phyloP scores from a whole-genome alignment of 202 grass and related monocot species.

The Eragrostis tef region DNA sequence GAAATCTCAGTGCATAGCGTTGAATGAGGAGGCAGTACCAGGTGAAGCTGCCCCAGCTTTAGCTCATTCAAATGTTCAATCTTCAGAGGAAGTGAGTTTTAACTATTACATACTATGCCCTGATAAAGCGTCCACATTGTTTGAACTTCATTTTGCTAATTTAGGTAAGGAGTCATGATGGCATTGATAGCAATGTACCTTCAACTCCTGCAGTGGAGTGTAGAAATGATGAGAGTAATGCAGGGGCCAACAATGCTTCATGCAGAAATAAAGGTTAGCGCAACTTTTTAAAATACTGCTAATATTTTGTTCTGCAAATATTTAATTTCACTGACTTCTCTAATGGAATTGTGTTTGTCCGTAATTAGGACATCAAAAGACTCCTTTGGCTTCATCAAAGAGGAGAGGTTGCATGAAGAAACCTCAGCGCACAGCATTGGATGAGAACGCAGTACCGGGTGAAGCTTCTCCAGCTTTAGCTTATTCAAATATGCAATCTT shows the following conservation, averaged over 20 bases:
- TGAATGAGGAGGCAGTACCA: conserved; percentile 26
- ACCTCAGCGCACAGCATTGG: not conserved
- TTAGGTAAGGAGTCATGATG: not conserved
- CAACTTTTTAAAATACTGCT: not conserved
- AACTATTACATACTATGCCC: not conserved
- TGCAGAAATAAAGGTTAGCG: conserved; percentile 9
- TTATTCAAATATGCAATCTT: conserved; percentile 30
- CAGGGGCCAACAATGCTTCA: conserved; percentile 5
- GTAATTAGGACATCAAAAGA: conserved; percentile 31
- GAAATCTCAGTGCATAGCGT: not conserved
- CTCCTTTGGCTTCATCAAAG: conserved; percentile 28
- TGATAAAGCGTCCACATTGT: not conserved
- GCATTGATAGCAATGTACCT: conserved; percentile 3
- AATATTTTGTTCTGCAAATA: conserved; percentile 17
- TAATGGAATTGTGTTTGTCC: conserved; percentile 13
- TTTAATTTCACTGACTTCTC: conserved; percentile 24
- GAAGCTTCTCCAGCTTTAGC: conserved; percentile 8
- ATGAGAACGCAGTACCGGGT: conserved; percentile 28
- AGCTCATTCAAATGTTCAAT: conserved; percentile 26
- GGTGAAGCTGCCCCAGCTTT: conserved; percentile 24
- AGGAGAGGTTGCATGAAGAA: conserved; percentile 1
- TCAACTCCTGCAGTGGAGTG: conserved; percentile 10
- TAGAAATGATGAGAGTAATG: conserved; percentile 1
- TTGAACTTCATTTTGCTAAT: conserved; percentile 14
- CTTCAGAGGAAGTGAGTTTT: conserved; percentile 23